Percentiles rank a stretch among this genome's conserved stretches.
These are phyloP conservation scores for Russula ochroleuca DNA, from an alignment of 768 basidiomycete genomes.

Conservation along the genomic window DNA sequence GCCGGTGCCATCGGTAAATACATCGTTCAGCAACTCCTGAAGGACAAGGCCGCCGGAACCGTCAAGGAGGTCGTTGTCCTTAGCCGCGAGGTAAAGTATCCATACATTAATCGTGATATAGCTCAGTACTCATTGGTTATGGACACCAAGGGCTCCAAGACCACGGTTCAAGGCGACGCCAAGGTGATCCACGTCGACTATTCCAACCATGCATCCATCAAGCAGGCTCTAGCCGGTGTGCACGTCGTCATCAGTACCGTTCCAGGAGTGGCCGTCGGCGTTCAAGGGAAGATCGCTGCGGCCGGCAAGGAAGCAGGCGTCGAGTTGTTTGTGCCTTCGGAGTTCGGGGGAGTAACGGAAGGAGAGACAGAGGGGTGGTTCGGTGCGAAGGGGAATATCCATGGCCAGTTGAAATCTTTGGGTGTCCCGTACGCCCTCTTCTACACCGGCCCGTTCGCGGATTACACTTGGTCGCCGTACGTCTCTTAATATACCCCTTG, in stretches of 20 bases:
- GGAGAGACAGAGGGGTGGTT: not conserved
- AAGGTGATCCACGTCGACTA: not conserved
- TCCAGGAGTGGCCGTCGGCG: not conserved
- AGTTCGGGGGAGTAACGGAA: not conserved
- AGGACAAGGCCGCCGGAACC: constrained; percentile 13
- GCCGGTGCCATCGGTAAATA: constrained; percentile 24
- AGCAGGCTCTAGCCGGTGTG: not conserved
- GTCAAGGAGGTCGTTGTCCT: constrained; percentile 23
- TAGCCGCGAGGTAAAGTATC: constrained; percentile 16
- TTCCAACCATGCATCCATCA: not conserved
- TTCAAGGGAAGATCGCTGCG: not conserved
- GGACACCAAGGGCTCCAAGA: not conserved
- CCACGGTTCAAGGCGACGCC: not conserved
- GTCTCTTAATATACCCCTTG: not conserved
- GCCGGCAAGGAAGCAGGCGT: not conserved
- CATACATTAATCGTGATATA: not conserved
- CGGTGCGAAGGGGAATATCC: not conserved
- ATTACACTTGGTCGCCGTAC: not conserved
- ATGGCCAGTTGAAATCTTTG: not conserved
- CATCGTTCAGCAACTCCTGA: constrained; percentile 18
- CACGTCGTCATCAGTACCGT: not conserved
- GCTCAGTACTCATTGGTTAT: not conserved
- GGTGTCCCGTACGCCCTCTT: not conserved
- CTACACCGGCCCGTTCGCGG: not conserved
- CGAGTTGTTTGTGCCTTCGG: not conserved